A percentile compares a stretch with the other conserved stretches of the same genome.
These are phyloP conservation scores for Rosa lucieae DNA, from an alignment of 306 rosid species.

Conservation along the genomic window DNA sequence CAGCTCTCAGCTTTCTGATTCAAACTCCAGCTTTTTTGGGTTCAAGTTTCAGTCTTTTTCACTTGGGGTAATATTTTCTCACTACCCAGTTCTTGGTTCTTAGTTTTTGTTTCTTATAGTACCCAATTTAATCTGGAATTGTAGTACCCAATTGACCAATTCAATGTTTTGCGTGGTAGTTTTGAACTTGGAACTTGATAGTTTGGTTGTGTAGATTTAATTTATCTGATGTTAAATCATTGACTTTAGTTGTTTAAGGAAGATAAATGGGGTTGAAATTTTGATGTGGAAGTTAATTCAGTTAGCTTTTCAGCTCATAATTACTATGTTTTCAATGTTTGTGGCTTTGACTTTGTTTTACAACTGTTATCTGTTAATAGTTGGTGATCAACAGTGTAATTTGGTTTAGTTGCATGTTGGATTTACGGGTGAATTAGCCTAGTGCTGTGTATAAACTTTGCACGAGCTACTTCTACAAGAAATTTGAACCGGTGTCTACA, in stretches of 20 bases:
- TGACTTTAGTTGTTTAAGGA: conserved; percentile 17
- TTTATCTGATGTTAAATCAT: background rate
- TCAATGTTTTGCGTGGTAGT: background rate
- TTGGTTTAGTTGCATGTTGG: background rate
- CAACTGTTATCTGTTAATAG: background rate
- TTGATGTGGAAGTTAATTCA: conserved; percentile 7
- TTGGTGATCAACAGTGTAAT: background rate
- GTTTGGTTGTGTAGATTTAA: background rate
- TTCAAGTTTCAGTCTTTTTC: background rate
- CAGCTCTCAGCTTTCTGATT: background rate
- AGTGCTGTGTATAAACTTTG: background rate
- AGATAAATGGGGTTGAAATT: conserved; percentile 5
- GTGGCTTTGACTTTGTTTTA: background rate
- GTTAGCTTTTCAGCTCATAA: background rate
- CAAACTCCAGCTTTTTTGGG: conserved; percentile 16
- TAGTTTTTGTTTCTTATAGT: background rate
- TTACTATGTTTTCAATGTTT: background rate
- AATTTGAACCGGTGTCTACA: background rate
- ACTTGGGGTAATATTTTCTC: conserved; percentile 9
- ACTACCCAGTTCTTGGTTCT: conserved; percentile 7
- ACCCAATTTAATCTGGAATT: background rate
- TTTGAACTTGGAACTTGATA: background rate
- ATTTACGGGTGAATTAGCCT: background rate
- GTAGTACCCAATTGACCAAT: background rate
- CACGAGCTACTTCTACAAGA: background rate